Evolutionary conservation across 1,284 basidiomycete species (phyloP), one percentile per base, ranked within the genome.

Genomic region (Filobasidium uniguttulatum): DNA sequence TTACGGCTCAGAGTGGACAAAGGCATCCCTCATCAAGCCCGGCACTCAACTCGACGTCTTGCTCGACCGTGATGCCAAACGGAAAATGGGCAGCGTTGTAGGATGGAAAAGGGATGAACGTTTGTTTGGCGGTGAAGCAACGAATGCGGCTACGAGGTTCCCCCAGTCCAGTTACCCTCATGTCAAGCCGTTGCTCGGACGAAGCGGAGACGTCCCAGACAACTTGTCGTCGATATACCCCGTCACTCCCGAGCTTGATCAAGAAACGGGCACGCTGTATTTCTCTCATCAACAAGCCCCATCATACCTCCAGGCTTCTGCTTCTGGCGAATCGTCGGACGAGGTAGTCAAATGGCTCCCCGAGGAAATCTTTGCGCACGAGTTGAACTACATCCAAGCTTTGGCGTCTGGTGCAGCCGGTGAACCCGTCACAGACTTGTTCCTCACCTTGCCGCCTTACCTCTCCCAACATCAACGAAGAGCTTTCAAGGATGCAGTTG

Each of bases 21-120:
- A 97, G 69, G 85, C 89, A 25, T 91, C 90, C 8, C 74, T 98
- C 55, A 85, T 98, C 77, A 93, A 93, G 64, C 93, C 93, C 1
- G 93, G 91, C 35, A 73, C 87, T 46, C 90, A 93, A 1, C 94
- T 98, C 62, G 93, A 99, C 69, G 87, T 99, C 28, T 75, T 99
- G 30, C 74, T 98, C 45, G 91, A 94, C 71, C 85, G 28, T 48
- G 93, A 97, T 67, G 93, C 88, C 35, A 97, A 96, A 72, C 77
- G 93, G 57, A 98, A 98, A 72, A 88, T 96, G 47, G 83, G 85
- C 59, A 80, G 85, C 20, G 80, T 82, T 1, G 85, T 96, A 0
- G 83, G 76, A 28, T 93, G 84, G 85, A 91, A 87, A 71, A 77
- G 77, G 57, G 78, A 80, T 15, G 91, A 97, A 63, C 75, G 90